These are phyloP conservation scores for Venturia nashicola DNA, from an alignment of 2,329 filamentous ascomycete genomes.

Conservation along the genomic window DNA sequence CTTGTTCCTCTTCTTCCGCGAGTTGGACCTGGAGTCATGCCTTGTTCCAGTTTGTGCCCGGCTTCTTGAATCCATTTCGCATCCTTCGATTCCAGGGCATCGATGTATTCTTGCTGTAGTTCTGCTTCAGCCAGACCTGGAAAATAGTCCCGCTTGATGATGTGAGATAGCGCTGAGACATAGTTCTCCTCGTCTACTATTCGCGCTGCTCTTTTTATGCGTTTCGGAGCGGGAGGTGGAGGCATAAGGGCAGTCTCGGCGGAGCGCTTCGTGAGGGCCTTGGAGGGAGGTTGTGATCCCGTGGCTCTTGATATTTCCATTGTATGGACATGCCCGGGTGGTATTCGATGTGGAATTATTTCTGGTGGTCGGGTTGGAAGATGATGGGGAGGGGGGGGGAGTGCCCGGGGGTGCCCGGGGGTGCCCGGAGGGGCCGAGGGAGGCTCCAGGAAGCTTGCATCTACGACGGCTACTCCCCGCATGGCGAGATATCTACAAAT, in stretches of 20 bases:
- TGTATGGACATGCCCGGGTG: slow-evolving; percentile 66
- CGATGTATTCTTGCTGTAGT: slow-evolving; percentile 81
- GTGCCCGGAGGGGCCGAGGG: no score
- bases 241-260: slow-evolving; percentile 67
- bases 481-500: no score
- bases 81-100: slow-evolving; percentile 80
- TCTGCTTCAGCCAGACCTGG: slow-evolving; percentile 78
- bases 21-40: slow-evolving; percentile 57
- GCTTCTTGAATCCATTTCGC: slow-evolving; percentile 76
- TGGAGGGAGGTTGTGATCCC: slow-evolving; percentile 29
- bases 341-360: slow-evolving; percentile 50
- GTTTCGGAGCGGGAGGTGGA: slow-evolving; percentile 71
- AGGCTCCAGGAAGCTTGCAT: not conserved
- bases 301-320: slow-evolving; percentile 46
- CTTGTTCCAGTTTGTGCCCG: slow-evolving; percentile 37
- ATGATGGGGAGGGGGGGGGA: no score
- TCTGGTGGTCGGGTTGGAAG: no score
- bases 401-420: no score
- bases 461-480: no score
- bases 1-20: slow-evolving; percentile 26
- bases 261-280: slow-evolving; percentile 54
- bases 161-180: slow-evolving; percentile 77
- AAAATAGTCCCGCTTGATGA: slow-evolving; percentile 95
- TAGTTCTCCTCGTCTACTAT: slow-evolving; percentile 92
- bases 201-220: slow-evolving; percentile 79